Evolutionary conservation across 2,329 filamentous ascomycete species (phyloP).

Genomic region (Penicillium italicum): DNA sequence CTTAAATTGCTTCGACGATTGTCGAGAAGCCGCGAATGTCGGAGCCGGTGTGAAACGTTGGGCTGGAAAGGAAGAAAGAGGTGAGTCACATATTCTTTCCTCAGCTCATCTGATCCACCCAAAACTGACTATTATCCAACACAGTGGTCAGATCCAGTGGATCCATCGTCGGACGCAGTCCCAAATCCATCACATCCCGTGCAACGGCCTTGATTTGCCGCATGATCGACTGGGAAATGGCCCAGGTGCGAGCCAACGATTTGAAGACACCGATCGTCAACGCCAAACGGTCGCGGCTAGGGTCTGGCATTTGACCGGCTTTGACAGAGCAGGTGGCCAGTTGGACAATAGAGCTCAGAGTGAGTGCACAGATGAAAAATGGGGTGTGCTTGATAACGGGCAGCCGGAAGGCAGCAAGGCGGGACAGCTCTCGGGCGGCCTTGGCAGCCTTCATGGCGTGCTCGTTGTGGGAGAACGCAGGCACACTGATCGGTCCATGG

Average conservation of each 20-base stretch:
- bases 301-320: slow-evolving; percentile 56
- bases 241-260: slow-evolving; percentile 67
- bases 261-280: slow-evolving; percentile 75
- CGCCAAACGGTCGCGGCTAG: slow-evolving; percentile 64
- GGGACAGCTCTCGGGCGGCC: slow-evolving; percentile 73
- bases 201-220: slow-evolving; percentile 74
- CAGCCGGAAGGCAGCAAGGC: slow-evolving; percentile 58
- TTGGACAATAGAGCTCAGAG: slow-evolving; percentile 75
- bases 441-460: slow-evolving; percentile 79
- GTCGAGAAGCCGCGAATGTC: not conserved
- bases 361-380: slow-evolving; percentile 78
- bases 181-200: slow-evolving; percentile 61
- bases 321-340: slow-evolving; percentile 69
- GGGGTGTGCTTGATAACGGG: slow-evolving; percentile 71
- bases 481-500: slow-evolving; percentile 37
- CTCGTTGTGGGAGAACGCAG: slow-evolving; percentile 40
- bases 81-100: not conserved
- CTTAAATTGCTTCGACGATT: not conserved
- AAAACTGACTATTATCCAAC: slow-evolving; percentile 35
- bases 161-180: slow-evolving; percentile 37
- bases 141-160: slow-evolving; percentile 35
- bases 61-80: not conserved
- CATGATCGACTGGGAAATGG: slow-evolving; percentile 65
- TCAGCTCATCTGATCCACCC: slow-evolving; percentile 31
- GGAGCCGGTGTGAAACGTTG: not conserved